phyloP scores from a whole-genome alignment of 164 flowering plant genomes.

The Pachysandra terminalis region DNA sequence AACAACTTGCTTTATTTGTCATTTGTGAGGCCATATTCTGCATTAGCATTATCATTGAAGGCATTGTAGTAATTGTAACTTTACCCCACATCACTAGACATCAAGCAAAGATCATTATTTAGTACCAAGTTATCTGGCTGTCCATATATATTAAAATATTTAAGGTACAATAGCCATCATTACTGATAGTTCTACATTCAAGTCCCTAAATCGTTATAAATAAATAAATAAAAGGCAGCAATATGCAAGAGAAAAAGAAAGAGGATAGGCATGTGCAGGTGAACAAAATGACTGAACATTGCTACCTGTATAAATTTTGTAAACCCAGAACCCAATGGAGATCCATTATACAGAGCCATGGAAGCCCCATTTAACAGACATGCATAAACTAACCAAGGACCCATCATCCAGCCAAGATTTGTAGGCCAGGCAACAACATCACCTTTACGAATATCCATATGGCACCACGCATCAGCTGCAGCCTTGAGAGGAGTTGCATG shows the following conservation, averaged over 20 bases:
- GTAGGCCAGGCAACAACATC: slow-evolving; percentile 96
- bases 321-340: slow-evolving; percentile 89
- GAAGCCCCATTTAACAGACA: slow-evolving; percentile 85
- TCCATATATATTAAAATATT: too few species aligned
- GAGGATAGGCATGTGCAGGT: background rate
- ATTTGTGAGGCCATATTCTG: too few species aligned
- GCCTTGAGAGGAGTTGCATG: slow-evolving; percentile 81
- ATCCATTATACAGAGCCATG: slow-evolving; percentile 90
- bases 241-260: background rate
- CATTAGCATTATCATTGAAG: too few species aligned
- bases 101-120: background rate
- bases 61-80: too few species aligned
- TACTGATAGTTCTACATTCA: background rate
- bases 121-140: background rate
- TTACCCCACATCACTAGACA: background rate
- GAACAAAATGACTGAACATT: background rate
- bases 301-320: slow-evolving; percentile 89
- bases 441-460: slow-evolving; percentile 84
- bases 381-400: slow-evolving; percentile 98
- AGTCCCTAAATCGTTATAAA: background rate
- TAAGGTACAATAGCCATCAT: background rate
- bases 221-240: too few species aligned
- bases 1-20: too few species aligned
- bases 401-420: slow-evolving; percentile 99
- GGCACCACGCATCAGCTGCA: slow-evolving; percentile 98